A percentile compares a stretch with the other conserved stretches of the same genome.
These are phyloP conservation scores for Globisporangium irregulare DNA, from an alignment of 352 stramenopile genomes.

Conservation along the genomic window DNA sequence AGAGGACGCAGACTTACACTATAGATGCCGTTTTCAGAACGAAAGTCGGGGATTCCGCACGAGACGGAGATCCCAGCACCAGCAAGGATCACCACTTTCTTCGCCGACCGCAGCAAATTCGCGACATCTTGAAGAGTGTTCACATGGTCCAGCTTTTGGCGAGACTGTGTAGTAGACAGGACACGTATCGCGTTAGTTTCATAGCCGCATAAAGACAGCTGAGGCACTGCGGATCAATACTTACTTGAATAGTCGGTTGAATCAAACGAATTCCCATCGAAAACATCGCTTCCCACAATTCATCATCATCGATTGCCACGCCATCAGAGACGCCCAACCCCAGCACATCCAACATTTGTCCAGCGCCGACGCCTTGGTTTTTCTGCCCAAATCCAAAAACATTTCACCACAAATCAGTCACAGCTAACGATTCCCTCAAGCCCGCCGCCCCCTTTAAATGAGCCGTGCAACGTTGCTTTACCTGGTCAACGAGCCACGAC, in stretches of 20 bases:
- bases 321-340: constrained; percentile 77
- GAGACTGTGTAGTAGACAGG: constrained; percentile 21
- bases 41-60: constrained; percentile 99
- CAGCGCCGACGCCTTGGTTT: constrained; percentile 48
- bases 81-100: constrained; percentile 91
- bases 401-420: not conserved
- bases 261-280: constrained; percentile 84
- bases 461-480: not conserved
- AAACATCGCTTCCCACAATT: constrained; percentile 83
- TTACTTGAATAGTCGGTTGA: constrained; percentile 55
- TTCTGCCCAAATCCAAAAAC: constrained; percentile 31
- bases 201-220: not conserved
- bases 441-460: not conserved
- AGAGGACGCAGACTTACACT: constrained; percentile 53
- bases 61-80: constrained; percentile 96
- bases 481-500: constrained; percentile 66
- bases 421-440: not conserved
- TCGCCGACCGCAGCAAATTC: constrained; percentile 58
- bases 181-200: not conserved
- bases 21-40: constrained; percentile 91
- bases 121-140: constrained; percentile 79
- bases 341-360: constrained; percentile 77
- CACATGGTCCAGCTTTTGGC: constrained; percentile 49
- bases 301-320: constrained; percentile 72
- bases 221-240: constrained; percentile 2